Conservation (phyloP, 805 yeast genomes). For the Zygotorulaspora florentina region DNA sequence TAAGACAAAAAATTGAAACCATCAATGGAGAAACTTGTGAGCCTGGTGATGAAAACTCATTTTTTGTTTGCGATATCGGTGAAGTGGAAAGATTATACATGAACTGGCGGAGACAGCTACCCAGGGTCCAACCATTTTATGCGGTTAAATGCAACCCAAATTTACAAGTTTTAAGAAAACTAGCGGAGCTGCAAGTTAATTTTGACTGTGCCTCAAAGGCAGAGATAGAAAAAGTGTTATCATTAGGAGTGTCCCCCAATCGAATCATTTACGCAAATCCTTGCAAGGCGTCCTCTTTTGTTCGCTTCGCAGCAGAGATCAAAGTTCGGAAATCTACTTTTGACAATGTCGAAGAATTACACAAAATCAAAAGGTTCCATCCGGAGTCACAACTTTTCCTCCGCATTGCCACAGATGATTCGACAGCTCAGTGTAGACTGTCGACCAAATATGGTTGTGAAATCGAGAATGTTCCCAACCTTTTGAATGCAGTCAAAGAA, state of each 20-base stretch:
- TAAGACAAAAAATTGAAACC: constrained; percentile 38
- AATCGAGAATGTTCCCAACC: constrained; percentile 45
- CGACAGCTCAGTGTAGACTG: constrained; percentile 77
- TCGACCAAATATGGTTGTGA: constrained; percentile 88
- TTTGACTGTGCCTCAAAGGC: constrained; percentile 92
- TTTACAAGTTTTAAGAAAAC: constrained; percentile 48
- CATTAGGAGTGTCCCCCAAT: constrained; percentile 57
- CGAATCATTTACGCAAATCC: constrained; percentile 90
- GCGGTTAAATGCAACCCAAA: constrained; percentile 95
- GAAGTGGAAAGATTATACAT: constrained; percentile 56
- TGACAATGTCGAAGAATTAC: constrained; percentile 81
- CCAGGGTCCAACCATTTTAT: constrained; percentile 79
- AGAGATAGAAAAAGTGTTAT: constrained; percentile 68
- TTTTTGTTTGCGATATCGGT: constrained; percentile 82
- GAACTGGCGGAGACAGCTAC: constrained; percentile 64
- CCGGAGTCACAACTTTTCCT: constrained; percentile 68
- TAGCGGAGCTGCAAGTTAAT: constrained; percentile 62
- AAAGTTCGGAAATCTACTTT: constrained; percentile 75
- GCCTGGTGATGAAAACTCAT: constrained; percentile 80
- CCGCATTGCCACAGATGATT: constrained; percentile 87
- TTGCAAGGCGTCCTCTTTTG: constrained; percentile 79
- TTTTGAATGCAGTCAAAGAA: constrained; percentile 59
- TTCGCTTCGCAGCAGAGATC: constrained; percentile 60
- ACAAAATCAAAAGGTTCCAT: constrained; percentile 62
- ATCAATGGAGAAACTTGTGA: constrained; percentile 57